Evolutionary conservation across 2,329 filamentous ascomycete species (phyloP), one percentile per base, ranked within the genome.

Genomic region (Alternaria brassicae): DNA sequence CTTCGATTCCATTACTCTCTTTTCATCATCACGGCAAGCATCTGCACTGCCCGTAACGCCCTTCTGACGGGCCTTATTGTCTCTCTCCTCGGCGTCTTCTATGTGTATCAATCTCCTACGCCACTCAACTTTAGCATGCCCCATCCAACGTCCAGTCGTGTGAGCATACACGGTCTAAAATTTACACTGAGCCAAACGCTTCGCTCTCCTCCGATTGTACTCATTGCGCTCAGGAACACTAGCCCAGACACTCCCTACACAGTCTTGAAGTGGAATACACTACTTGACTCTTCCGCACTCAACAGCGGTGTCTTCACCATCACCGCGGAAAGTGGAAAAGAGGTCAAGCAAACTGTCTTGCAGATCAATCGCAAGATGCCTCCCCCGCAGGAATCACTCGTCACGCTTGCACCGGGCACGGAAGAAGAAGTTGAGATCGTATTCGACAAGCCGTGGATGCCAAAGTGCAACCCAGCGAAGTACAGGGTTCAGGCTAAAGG

Each of bases 191-290:
- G 66, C 2, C 75, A 78, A 51, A 68, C 66, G 8, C 72, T 71
- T 8, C 66, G 61, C 7, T 64, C 61, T 15, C 76, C 76, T 2
- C 72, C 74, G 8, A 72, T 72, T 0, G 48, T 80, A 12, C 68
- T 73, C 13, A 70, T 80, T 21, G 77, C 73, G 1, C 63, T 80
- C 47, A 72, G 73, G 9, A 81, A 81, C 55, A 70, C 66, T 37
- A 70, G 71, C 41, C 70, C 73, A 1, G 61, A 68, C 8, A 71
- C 71, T 2, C 64, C 76, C 1, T 74, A 77, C 56, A 78, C 79
- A 0, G 50, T 81, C 7, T 65, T 78, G 23, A 76, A 71, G 62
- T 81, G 79, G 79, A 72, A 75, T 45, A 78, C 78, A 2, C 79
- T 79, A 5, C 66, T 81, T 40, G 79, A 81, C 56, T 59, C 70